Base-by-base conservation (phyloP, 805 yeast species). In the Torulaspora maleeae region DNA sequence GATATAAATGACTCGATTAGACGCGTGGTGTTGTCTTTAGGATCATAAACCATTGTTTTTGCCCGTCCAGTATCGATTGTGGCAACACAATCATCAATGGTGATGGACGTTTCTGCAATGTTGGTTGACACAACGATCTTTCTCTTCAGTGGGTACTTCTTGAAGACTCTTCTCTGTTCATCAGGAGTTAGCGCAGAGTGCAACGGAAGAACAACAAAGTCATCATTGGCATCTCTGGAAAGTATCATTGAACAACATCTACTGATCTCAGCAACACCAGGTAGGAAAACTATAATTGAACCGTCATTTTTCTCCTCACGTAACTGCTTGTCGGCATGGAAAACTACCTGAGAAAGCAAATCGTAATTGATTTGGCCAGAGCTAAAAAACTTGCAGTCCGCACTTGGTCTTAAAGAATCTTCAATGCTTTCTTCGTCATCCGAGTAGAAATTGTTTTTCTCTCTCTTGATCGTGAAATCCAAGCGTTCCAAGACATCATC, bases 31-130 rank as follows among this genome's bases (percentile, higher is more conserved):
- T 85, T 85, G 12, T 80, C 71, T 29, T 69, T 72, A 0, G 87
- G 57, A 59, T 87, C 90, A 59, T 80, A 91, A 22, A 78, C 75
- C 56, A 86, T 77, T 12, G 82, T 80, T 57, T 91, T 91, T 5
- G 86, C 90, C 42, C 88, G 71, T 1, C 99, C 99, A 1, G 86
- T 70, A 60, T 91, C 98, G 35, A 91, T 76, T 1, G 91, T 96
- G 0, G 81, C 95, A 9, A 89, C 96, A 65, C 91, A 86, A 65
- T 91, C 99, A 12, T 96, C 87, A 44, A 91, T 91, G 1, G 99
- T 91, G 52, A 91, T 89, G 12, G 99, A 91, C 0, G 99, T 91
- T 67, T 91, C 99, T 0, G 99, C 99, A 48, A 91, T 86, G 60
- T 91, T 90, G 0, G 99, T 91, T 1, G 96, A 79, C 0, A 85